These are phyloP conservation scores for Mycena epipterygia DNA, from an alignment of 768 basidiomycete species.

Conservation along the genomic window DNA sequence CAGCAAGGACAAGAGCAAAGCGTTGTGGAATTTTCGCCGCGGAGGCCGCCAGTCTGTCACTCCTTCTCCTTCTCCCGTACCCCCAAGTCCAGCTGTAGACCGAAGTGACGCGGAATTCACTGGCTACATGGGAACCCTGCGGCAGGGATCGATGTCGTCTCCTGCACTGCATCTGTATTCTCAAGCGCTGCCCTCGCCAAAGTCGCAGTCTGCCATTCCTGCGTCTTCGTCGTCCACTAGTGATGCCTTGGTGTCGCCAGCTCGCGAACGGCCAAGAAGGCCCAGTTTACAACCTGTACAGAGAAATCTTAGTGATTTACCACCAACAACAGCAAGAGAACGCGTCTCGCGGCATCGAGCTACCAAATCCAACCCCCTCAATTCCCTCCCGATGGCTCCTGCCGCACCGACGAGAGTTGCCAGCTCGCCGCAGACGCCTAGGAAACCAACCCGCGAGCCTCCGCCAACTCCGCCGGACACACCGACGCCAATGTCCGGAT, in stretches of 20 bases:
- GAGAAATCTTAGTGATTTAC: constrained; percentile 55
- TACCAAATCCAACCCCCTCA: constrained; percentile 49
- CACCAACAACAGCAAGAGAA: constrained; percentile 44
- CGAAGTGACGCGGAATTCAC: constrained; percentile 56
- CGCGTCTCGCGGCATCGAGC: constrained; percentile 43
- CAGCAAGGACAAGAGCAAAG: constrained; percentile 58
- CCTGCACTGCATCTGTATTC: constrained; percentile 78
- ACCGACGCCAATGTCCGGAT: constrained; percentile 58
- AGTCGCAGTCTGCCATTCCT: constrained; percentile 61
- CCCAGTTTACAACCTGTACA: constrained; percentile 51
- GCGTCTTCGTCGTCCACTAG: constrained; percentile 63
- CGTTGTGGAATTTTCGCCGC: constrained; percentile 65
- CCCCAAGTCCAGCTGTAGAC: constrained; percentile 37
- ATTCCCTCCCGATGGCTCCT: constrained; percentile 42
- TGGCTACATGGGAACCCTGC: constrained; percentile 76
- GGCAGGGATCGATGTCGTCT: constrained; percentile 81
- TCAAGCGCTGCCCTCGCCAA: constrained; percentile 67
- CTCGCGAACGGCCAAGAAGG: constrained; percentile 59
- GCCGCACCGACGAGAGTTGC: constrained; percentile 40
- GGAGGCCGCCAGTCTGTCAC: constrained; percentile 55
- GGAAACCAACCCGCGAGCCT: constrained; percentile 51
- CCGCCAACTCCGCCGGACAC: constrained; percentile 61
- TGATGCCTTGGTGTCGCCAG: constrained; percentile 60
- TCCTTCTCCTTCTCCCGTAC: constrained; percentile 55
- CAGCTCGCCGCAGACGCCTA: constrained; percentile 50